phyloP scores from a whole-genome alignment of 768 basidiomycete species.

The Mycena vulgaris region DNA sequence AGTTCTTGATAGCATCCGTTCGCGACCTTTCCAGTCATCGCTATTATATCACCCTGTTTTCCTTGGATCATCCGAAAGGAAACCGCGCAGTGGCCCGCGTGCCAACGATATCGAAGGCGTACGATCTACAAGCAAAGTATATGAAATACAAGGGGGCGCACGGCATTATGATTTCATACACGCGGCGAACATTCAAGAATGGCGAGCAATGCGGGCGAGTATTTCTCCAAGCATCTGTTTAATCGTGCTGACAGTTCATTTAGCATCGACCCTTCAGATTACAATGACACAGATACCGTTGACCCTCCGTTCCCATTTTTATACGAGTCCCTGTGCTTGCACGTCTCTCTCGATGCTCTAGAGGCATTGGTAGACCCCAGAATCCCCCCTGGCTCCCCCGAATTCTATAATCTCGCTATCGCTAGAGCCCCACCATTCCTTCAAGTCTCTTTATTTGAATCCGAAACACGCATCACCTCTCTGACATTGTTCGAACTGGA shows the following conservation, averaged over 20 bases:
- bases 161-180: conserved; percentile 72
- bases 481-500: conserved; percentile 62
- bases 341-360: conserved; percentile 58
- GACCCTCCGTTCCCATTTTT: conserved; percentile 60
- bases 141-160: conserved; percentile 59
- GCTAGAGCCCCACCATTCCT: conserved; percentile 59
- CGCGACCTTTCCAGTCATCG: conserved; percentile 58
- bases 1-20: conserved; percentile 75
- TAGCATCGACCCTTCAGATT: conserved; percentile 58
- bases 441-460: conserved; percentile 54
- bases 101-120: conserved; percentile 66
- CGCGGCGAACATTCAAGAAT: conserved; percentile 54
- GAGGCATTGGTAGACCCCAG: conserved; percentile 62
- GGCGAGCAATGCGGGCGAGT: conserved; percentile 38
- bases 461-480: conserved; percentile 53
- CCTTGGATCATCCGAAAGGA: conserved; percentile 68
- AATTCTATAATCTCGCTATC: conserved; percentile 54
- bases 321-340: conserved; percentile 62
- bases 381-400: conserved; percentile 53
- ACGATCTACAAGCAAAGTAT: conserved; percentile 73
- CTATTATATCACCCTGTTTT: conserved; percentile 68
- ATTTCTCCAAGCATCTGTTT: not conserved
- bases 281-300: conserved; percentile 53
- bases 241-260: not conserved
- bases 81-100: conserved; percentile 64